Base-by-base conservation (phyloP, 352 stramenopile genomes). In the Pythium apleroticum region DNA sequence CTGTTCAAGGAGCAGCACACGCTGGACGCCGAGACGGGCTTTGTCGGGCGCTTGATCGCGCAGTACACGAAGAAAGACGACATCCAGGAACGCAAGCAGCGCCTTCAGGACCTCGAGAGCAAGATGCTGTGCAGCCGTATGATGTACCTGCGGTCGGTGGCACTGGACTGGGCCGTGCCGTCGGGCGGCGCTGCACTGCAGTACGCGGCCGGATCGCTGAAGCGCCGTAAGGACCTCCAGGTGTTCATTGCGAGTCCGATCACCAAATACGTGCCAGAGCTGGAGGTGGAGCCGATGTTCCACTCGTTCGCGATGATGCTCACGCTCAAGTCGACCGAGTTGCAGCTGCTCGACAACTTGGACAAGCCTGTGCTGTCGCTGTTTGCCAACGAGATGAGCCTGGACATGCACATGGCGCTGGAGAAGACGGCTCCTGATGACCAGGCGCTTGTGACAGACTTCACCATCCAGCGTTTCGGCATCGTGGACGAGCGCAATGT, bases 81-180 rank as follows among this genome's bases (percentile, higher is more conserved):
- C 28, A 71, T 93, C 25, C 30, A 50, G 14, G 64, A 61, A 17
- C 80, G 86, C 2, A 71, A 69, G 14, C 35, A 57, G 28, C 76
- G 77, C 0, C 60, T 95, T n/a, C 64, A 73, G 5, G 76, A 77
- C 10, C 57, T 95, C 19, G 82, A 95, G 67, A 10, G 54, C 0
- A 91, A 79, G 10, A 50, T 83, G n/a, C 73, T 93, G 0, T 80
- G 82, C 8, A 82, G 63, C 11, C 78, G 73, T 10, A 33, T 95
- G 19, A 64, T 96, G 1, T 80, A 85, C 28, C 63, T 95, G 59
- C 78, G 88, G 7, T 79, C 77, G 0, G 25, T 82, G 25, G 74
- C 84, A 22, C 67, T 95, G 9, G 75, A 66, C 27, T 95, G 84
- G 84, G 63, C 77, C 22, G 74, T 96, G 46, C 88, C 88, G 12